Percentiles rank a stretch among this genome's conserved stretches.
These are phyloP conservation scores for cucumber (Cucumis sativus) DNA, from an alignment of 306 rosid genomes.

Conservation along the genomic window DNA sequence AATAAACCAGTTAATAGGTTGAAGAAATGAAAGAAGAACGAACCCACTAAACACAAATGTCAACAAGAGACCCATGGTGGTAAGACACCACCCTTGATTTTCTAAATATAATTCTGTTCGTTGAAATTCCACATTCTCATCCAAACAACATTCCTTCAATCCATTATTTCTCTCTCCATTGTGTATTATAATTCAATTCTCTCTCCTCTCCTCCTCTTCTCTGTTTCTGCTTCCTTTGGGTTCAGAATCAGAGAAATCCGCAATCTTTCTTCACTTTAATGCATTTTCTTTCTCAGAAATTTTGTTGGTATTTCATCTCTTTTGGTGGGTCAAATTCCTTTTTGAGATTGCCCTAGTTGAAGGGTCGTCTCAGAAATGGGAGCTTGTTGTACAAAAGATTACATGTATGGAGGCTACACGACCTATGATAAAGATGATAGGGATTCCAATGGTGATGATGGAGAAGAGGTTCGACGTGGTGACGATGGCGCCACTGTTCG, in stretches of 20 bases:
- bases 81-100: not conserved
- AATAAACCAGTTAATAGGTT: not conserved
- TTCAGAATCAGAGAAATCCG: not conserved
- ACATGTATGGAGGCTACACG: slow-evolving; percentile 7
- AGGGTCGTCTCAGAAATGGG: slow-evolving; percentile 33
- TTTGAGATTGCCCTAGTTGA: not conserved
- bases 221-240: not conserved
- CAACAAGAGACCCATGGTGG: not conserved
- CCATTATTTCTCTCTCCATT: not conserved
- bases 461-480: slow-evolving; percentile 13
- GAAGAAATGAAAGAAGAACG: not conserved
- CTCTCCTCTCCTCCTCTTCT: not conserved
- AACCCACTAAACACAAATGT: slow-evolving; percentile 6
- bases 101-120: slow-evolving; percentile 2
- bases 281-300: not conserved
- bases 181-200: not conserved
- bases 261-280: not conserved
- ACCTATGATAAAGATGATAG: slow-evolving; percentile 21
- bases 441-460: slow-evolving; percentile 13
- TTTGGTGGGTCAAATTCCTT: slow-evolving; percentile 15
- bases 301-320: slow-evolving; percentile 11
- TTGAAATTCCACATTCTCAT: slow-evolving; percentile 5
- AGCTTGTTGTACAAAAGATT: slow-evolving; percentile 38
- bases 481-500: slow-evolving; percentile 34
- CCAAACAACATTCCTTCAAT: not conserved